Evolutionary conservation across 2,329 filamentous ascomycete genomes (phyloP).

Genomic region (Purpureocillium takamizusanense): DNA sequence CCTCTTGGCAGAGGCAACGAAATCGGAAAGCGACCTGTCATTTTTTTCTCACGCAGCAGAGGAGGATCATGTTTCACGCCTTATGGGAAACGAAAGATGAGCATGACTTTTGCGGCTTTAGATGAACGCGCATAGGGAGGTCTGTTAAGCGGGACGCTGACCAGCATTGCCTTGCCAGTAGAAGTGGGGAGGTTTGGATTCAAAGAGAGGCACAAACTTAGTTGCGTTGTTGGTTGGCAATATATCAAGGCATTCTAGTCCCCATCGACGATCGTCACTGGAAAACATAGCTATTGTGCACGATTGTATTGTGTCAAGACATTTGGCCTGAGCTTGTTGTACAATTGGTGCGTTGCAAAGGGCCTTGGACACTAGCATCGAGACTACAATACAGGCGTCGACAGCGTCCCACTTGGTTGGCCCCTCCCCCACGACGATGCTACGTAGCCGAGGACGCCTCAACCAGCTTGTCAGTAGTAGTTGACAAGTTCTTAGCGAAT

Average conservation of each 20-base stretch:
- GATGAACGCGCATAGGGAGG: conserved; percentile 11
- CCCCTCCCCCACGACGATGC: background rate
- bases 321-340: too few species aligned
- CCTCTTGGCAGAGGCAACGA: background rate
- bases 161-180: conserved; percentile 5
- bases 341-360: too few species aligned
- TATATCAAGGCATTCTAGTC: too few species aligned
- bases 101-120: conserved; percentile 9
- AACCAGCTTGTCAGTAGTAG: too few species aligned
- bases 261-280: too few species aligned
- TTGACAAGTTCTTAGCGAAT: too few species aligned
- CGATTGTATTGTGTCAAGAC: too few species aligned
- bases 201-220: background rate
- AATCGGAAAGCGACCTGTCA: conserved; percentile 3
- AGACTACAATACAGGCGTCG: background rate
- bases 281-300: too few species aligned
- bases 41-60: background rate
- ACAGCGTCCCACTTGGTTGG: background rate
- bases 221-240: background rate
- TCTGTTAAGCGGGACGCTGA: conserved; percentile 6
- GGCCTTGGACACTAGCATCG: too few species aligned
- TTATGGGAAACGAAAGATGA: conserved; percentile 4
- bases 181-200: conserved; percentile 8
- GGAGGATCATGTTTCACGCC: conserved; percentile 19
- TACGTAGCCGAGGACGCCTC: too few species aligned